Evolutionary conservation across 306 rosid species (phyloP), one percentile per base, ranked within the genome.

Genomic region (Dryas alaskensis): DNA sequence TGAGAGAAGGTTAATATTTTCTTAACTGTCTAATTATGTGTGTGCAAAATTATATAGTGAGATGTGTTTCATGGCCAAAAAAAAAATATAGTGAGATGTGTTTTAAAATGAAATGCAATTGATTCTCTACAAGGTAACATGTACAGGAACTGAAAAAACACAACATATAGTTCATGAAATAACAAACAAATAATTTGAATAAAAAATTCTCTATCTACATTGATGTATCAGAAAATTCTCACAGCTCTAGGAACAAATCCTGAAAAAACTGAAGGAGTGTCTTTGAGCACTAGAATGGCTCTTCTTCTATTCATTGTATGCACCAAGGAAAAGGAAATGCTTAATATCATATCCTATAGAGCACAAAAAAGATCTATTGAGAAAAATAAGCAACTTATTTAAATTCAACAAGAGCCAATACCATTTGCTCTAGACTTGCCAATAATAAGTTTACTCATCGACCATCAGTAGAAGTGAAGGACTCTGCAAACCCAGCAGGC

Each of bases 401-500:
- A 10, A 43, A 52, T 63, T 8, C 67, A 65, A 42, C 57, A 72
- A 47, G 42, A 60, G 19, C 44, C 44, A 6, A 31, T 31, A 10
- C 2, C 37, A 0, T 10, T 37, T 37, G 11, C 61, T n/a, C 6
- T n/a, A 10, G 73, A 39, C 40, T 45, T 65, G 13, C 65, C 54
- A 70, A 51, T 45, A 10, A 31, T 45, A 69, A 3, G 37, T 70
- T 50, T 40, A 49, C 72, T 92, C 84, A 92, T 81, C 92, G 53
- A 59, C 87, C 98, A 81, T 88, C 89, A 19, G 68, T 45, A 17
- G 92, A 92, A 55, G 90, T 88, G 67, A 92, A 85, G 16, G 92
- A 89, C 7, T 89, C 86, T 13, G 98, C 92, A 64, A 92, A 92
- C 0, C 96, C 90, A n/a, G 27, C 0, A 54, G 98, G 96, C 77